Evolutionary conservation across 768 basidiomycete genomes (phyloP), one percentile per base, ranked within the genome.

Genomic region (Amanita brunnescens): DNA sequence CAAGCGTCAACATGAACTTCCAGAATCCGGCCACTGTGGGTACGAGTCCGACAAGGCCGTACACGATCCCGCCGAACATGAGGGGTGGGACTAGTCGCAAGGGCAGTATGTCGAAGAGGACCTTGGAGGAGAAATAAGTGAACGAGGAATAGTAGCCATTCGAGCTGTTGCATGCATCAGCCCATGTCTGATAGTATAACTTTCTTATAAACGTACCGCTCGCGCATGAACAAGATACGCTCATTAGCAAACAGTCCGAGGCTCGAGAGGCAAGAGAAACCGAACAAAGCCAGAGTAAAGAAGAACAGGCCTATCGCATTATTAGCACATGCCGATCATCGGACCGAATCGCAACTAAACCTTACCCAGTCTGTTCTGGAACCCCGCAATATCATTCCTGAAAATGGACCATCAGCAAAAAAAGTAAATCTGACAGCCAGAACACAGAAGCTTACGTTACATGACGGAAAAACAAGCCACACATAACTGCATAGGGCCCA

Each of bases 141-240:
- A 94, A 85, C 1, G 96, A 87, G 0, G 92, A 90, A 66, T 99
- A 99, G 67, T 99, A 99, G 10, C 96, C 96, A 59, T 99, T 99
- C 2, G 93, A 83, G 56, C 39, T 40, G 9, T 18, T 20, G 9
- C 5, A 5, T 10, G 0, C 10, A 3, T 40, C 12, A 40, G 39
- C 20, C 26, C 26, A 9, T 20, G 39, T 23, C 18, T 6, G 5
- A 35, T n/a, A 26, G 34, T 1, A 26, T 38, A 26, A 21, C 21
- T 8, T 10, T 49, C 26, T 21, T 18, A 7, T 21, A 13, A 12
- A 60, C 76, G 38, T 55, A 94, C 89, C 95, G 77, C 67, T 99
- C 96, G n/a, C 96, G 84, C 82, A 97, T 97, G 72, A 98, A 99
- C 44, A 99, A 68, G 52, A 98, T 84, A 39, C 96, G 79, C 62